phyloP scores from a whole-genome alignment of 2,329 filamentous ascomycete species.

The Macrophomina pseudophaseolina region DNA sequence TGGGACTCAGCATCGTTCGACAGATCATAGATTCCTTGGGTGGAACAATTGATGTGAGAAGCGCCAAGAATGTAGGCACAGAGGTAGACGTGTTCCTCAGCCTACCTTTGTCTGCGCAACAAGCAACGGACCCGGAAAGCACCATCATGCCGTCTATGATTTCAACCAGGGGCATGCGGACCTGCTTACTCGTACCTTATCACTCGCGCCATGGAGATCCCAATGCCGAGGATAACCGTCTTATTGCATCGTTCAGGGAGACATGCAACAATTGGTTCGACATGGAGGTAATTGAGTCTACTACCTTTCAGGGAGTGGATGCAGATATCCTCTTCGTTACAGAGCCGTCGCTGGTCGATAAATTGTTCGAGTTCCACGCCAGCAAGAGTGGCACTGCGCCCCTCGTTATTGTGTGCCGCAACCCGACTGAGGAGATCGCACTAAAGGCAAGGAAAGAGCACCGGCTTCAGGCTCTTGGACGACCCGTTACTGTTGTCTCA shows the following conservation, averaged over 20 bases:
- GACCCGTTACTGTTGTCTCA: slow-evolving; percentile 17
- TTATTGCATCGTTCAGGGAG: slow-evolving; percentile 21
- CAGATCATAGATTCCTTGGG: slow-evolving; percentile 28
- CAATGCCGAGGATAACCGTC: slow-evolving; percentile 10
- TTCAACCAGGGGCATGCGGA: slow-evolving; percentile 10
- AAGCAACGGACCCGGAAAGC: slow-evolving; percentile 17
- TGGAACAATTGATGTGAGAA: slow-evolving; percentile 29
- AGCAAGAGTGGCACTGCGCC: slow-evolving; percentile 23
- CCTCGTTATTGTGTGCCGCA: slow-evolving; percentile 24
- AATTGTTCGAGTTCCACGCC: slow-evolving; percentile 26
- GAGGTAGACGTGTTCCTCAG: slow-evolving; percentile 26
- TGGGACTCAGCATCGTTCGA: slow-evolving; percentile 29
- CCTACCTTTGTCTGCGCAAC: slow-evolving; percentile 6
- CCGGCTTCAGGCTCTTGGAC: slow-evolving; percentile 20
- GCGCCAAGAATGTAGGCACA: slow-evolving; percentile 27
- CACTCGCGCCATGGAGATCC: no score
- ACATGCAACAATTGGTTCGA: slow-evolving; percentile 26
- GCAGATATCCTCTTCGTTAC: slow-evolving; percentile 25
- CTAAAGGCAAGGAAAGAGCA: slow-evolving; percentile 22
- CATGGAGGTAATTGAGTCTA: slow-evolving; percentile 23
- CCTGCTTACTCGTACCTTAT: slow-evolving; percentile 13
- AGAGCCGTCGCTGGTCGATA: slow-evolving; percentile 13
- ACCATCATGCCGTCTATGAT: slow-evolving; percentile 12
- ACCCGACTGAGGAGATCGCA: slow-evolving; percentile 22
- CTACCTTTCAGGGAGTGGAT: slow-evolving; percentile 9